phyloP scores from a whole-genome alignment of 1,284 basidiomycete genomes.

The Xerocomus amazonicus region DNA sequence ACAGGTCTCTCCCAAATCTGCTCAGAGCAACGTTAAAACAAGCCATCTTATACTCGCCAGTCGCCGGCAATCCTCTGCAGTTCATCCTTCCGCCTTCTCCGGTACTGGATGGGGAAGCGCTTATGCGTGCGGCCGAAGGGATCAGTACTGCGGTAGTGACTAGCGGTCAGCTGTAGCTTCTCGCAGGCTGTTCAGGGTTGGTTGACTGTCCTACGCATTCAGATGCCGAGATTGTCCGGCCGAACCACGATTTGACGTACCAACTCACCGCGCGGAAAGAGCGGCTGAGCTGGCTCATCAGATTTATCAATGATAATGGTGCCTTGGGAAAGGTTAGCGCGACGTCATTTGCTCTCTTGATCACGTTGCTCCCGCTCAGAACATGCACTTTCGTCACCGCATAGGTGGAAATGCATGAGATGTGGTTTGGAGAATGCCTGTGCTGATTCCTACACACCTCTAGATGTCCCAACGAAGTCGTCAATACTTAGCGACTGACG shows the following conservation, averaged over 20 bases:
- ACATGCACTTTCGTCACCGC: background rate
- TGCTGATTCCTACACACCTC: constrained; percentile 7
- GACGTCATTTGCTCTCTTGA: background rate
- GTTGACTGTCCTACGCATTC: background rate
- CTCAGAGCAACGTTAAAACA: constrained; percentile 86
- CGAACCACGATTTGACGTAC: constrained; percentile 76
- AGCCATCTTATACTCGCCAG: constrained; percentile 66
- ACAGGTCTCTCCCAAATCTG: constrained; percentile 59
- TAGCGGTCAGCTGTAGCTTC: constrained; percentile 46
- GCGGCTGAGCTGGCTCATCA: constrained; percentile 77
- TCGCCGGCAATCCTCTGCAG: constrained; percentile 70
- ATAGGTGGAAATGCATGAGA: background rate
- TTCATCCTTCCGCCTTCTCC: constrained; percentile 76
- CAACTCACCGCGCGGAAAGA: constrained; percentile 78
- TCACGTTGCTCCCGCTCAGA: background rate
- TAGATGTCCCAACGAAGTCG: constrained; percentile 81
- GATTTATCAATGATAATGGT: constrained; percentile 84
- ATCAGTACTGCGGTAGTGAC: constrained; percentile 72
- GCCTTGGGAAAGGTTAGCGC: constrained; percentile 64
- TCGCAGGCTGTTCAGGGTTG: background rate
- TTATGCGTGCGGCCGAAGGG: constrained; percentile 77
- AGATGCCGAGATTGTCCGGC: constrained; percentile 73
- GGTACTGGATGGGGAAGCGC: constrained; percentile 66
- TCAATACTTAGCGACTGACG: constrained; percentile 77
- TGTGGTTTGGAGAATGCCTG: background rate